These are phyloP conservation scores for Hypocrella siamensis DNA, from an alignment of 2,329 filamentous ascomycete genomes.

Conservation along the genomic window DNA sequence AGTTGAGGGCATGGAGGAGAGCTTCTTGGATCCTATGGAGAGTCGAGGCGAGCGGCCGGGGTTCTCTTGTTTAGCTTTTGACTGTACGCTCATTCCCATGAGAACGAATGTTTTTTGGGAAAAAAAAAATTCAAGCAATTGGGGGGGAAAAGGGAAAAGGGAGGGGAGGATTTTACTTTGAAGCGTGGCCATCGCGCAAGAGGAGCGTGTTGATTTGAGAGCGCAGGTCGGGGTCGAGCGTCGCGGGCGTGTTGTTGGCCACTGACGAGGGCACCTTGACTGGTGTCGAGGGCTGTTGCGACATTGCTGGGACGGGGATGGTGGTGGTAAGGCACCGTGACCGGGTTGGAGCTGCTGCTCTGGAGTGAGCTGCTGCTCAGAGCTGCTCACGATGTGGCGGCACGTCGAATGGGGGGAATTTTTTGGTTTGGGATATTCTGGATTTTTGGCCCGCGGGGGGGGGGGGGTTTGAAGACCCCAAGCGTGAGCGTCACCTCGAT, in stretches of 20 bases:
- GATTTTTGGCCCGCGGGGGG: too few relatives aligned
- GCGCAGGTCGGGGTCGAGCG: slow-evolving; percentile 43
- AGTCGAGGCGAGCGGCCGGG: not conserved
- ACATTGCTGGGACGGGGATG: slow-evolving; percentile 17
- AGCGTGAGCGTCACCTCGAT: too few relatives aligned
- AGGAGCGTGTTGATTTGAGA: slow-evolving; percentile 46
- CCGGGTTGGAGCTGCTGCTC: too few relatives aligned
- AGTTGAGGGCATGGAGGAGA: slow-evolving; percentile 45
- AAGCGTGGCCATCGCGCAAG: slow-evolving; percentile 41
- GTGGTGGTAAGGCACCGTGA: too few relatives aligned
- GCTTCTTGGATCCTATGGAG: slow-evolving; percentile 43
- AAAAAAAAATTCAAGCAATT: too few relatives aligned
- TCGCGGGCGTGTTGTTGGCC: slow-evolving; percentile 43
- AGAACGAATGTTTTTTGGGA: not conserved
- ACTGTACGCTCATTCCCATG: slow-evolving; percentile 1
- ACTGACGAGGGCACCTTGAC: slow-evolving; percentile 45
- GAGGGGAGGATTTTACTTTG: slow-evolving; percentile 28
- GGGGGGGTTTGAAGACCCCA: too few relatives aligned
- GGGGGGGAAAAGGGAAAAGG: not conserved
- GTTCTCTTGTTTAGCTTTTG: slow-evolving; percentile 1
- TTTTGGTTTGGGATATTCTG: too few relatives aligned
- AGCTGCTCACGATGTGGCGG: too few relatives aligned
- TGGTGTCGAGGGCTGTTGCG: slow-evolving; percentile 33
- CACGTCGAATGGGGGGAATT: too few relatives aligned
- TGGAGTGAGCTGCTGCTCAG: too few relatives aligned